These are phyloP conservation scores for Circinella minor DNA, from an alignment of 371 early-diverging fungal species.

Conservation along the genomic window DNA sequence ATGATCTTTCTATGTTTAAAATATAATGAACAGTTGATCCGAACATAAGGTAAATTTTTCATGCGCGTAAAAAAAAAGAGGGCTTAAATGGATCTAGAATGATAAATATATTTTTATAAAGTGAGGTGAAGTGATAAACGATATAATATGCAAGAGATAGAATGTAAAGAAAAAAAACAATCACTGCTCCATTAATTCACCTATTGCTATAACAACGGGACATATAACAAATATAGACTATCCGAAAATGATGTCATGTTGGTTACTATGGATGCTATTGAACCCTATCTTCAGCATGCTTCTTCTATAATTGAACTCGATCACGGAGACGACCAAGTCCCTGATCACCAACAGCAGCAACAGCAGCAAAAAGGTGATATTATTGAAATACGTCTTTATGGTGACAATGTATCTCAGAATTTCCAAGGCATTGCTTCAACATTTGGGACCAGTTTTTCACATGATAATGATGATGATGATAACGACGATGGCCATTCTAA, in stretches of 20 bases:
- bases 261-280: slow-evolving; percentile 21
- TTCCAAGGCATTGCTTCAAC: slow-evolving; percentile 18
- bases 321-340: background rate
- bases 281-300: slow-evolving; percentile 17
- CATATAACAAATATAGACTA: slow-evolving; percentile 9
- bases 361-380: background rate
- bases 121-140: background rate
- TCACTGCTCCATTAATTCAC: no score
- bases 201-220: no score
- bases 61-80: no score
- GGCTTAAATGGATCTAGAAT: no score
- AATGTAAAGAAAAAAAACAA: no score
- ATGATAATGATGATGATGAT: background rate
- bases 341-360: background rate
- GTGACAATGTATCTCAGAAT: background rate
- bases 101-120: no score
- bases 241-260: slow-evolving; percentile 13
- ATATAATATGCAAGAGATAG: no score
- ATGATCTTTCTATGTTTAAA: background rate
- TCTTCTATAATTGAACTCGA: slow-evolving; percentile 3
- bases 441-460: slow-evolving; percentile 18
- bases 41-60: slow-evolving; percentile 18
- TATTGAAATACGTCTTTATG: slow-evolving; percentile 19
- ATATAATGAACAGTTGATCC: slow-evolving; percentile 22
- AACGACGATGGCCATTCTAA: background rate